Base-by-base conservation (phyloP, 2,329 filamentous ascomycete genomes). In the Apiospora saccharicola region DNA sequence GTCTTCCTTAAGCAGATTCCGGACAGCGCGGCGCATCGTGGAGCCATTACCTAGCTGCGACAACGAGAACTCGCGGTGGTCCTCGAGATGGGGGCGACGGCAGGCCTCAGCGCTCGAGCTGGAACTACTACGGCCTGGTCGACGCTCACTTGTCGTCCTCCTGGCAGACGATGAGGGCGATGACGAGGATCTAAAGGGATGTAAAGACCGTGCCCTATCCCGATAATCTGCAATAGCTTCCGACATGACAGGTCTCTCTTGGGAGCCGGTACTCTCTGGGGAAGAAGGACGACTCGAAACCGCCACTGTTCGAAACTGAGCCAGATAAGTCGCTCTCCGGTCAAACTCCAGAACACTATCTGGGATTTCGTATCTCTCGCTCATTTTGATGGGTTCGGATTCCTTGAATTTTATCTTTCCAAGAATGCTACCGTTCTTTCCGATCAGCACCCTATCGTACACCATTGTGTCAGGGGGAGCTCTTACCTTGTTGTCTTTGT, bases 341-440 rank as follows among this genome's bases (percentile, higher is more conserved):
- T 64, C 57, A 10, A 64, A 14, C 3, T 64, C 34, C 57, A 64
- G 30, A n/a, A n/a, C 4, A 12, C 19, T 41, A n/a, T 13, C 34
- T 64, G 57, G 57, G 19, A 19, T 41, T n/a, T 22, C 1, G 19
- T 19, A 41, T 41, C 34, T 64, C 34, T 64, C 57, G 37, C 57
- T 64, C 57, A 64, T 64, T 4, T 10, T 24, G 22, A 19, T 30
- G 26, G 53, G 34, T 61, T 41, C 49, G 8, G 46, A 22, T 37
- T 30, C 19, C 57, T 41, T n/a, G 34, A 41, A 64, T 24, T 64
- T 64, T 14, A 64, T 64, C 22, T 64, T 64, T 41, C 57, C 57
- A n/a, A 64, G 22, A 41, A 64, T 64, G 22, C 57, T 64, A 3
- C 57, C 57, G 34, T 64, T 64, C 22, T 64, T 64, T 2, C 57